Conservation (phyloP, 1,284 basidiomycete species). For the Naganishia albida region DNA sequence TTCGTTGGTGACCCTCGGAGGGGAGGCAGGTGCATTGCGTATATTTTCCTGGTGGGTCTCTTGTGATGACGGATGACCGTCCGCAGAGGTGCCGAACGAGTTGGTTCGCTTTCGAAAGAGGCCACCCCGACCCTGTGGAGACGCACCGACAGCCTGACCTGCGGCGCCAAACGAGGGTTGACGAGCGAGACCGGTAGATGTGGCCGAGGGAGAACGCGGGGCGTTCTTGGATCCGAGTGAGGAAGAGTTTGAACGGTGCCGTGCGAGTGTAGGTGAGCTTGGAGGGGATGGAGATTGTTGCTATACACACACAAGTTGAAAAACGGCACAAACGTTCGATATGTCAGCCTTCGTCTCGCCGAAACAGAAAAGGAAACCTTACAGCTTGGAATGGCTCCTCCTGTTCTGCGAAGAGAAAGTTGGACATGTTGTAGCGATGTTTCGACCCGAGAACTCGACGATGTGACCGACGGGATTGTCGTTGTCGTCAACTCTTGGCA, state of each 20-base stretch:
- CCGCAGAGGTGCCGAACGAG: background rate
- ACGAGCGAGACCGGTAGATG: slow-evolving; percentile 13
- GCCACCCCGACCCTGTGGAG: background rate
- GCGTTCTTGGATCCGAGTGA: slow-evolving; percentile 8
- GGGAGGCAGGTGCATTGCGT: background rate
- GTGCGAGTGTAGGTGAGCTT: slow-evolving; percentile 7
- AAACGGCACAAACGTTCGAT: background rate
- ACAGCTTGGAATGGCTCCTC: slow-evolving; percentile 29
- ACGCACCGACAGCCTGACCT: slow-evolving; percentile 7
- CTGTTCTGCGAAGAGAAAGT: slow-evolving; percentile 24
- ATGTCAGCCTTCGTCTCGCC: background rate
- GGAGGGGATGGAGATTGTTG: slow-evolving; percentile 24
- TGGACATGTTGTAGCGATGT: background rate
- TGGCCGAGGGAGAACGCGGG: slow-evolving; percentile 8
- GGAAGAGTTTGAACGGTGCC: slow-evolving; percentile 25
- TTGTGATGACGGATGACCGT: background rate
- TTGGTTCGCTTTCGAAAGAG: slow-evolving; percentile 21
- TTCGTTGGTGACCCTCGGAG: background rate
- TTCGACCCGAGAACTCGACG: too few relatives aligned
- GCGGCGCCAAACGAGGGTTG: slow-evolving; percentile 23
- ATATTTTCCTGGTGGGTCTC: background rate
- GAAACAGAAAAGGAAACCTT: background rate
- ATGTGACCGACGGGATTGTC: too few relatives aligned
- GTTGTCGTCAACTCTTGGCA: too few relatives aligned
- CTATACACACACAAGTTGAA: background rate